Base-by-base conservation (phyloP, 495 filamentous ascomycete genomes). In the Penicillium robsamsonii region DNA sequence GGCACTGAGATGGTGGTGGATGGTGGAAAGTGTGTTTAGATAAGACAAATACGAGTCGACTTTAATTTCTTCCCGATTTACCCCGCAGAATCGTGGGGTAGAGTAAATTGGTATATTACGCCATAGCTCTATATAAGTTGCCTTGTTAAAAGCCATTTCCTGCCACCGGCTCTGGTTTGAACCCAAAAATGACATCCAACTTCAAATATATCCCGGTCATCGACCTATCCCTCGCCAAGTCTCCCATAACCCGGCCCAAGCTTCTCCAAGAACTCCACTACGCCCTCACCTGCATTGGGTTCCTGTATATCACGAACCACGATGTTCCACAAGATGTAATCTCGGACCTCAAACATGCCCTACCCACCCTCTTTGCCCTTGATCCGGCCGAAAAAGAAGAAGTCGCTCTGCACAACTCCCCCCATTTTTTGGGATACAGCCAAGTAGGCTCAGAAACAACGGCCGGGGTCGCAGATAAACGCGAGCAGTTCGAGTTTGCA, bases 401-500 rank as follows among this genome's bases (percentile, higher is more conserved):
- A 2, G 60, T 81, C 11, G 74, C 74, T 10, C 70, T 81, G n/a
- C 61, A 68, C 5, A 76, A 81, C 49, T 80, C 75, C 20, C 78
- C 78, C 5, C 79, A 82, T 57, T 83, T 83, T 49, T 59, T 81
- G 22, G 81, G 80, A 1, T 84, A 81, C 64, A 76, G 75, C 38
- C 73, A 71, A 4, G 71, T 75, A 44, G 80, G 79, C 1, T 75
- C 75, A 41, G 80, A 82, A 62, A 76, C 65, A 1, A 83, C 81
- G 3, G 71, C 72, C 0, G 81, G 79, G 1, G 63, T 71, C 45
- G 58, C 63, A 24, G 81, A 84, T 54, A 61, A 71, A 35, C 66
- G 80, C 7, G 81, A 85, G 56, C 79, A 84, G 57, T 81, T 81
- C 22, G 79, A 84, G 56, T 80, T 82, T 62, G 79, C 76, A 29